Conservation (phyloP, 768 basidiomycete genomes). For the Tephrocybe sp. region DNA sequence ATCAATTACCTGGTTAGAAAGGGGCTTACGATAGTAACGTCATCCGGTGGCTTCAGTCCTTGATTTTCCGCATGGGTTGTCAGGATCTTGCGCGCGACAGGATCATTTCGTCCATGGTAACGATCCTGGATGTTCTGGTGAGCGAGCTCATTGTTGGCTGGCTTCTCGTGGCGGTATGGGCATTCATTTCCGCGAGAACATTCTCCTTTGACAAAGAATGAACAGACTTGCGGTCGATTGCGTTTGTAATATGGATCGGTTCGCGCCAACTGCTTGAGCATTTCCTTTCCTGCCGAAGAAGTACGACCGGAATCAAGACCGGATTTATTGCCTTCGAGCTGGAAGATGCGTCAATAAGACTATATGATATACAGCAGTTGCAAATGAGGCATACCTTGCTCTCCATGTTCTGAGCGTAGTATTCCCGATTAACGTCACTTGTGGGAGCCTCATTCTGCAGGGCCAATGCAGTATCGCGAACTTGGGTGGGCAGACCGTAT, state of each 20-base stretch:
- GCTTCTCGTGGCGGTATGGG: constrained; percentile 94
- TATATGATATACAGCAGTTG: not conserved
- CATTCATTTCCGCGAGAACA: constrained; percentile 91
- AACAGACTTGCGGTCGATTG: constrained; percentile 90
- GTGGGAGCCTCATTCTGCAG: constrained; percentile 85
- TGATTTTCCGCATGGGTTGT: constrained; percentile 71
- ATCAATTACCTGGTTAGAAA: not conserved
- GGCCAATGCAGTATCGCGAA: constrained; percentile 91
- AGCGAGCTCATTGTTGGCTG: constrained; percentile 74
- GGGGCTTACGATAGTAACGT: constrained; percentile 71
- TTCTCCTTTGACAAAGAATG: constrained; percentile 94
- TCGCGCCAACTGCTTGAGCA: constrained; percentile 92
- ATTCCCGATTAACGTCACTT: constrained; percentile 96
- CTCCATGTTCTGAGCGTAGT: constrained; percentile 91
- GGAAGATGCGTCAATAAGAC: constrained; percentile 11
- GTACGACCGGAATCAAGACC: constrained; percentile 59
- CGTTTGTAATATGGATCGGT: constrained; percentile 98
- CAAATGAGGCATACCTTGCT: constrained; percentile 52
- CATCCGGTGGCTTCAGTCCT: constrained; percentile 89
- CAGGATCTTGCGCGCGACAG: constrained; percentile 91
- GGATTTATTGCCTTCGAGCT: constrained; percentile 75
- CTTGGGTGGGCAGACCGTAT: constrained; percentile 94
- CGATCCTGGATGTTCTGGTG: constrained; percentile 95
- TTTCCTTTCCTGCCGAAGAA: constrained; percentile 86
- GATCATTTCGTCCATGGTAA: constrained; percentile 90